Evolutionary conservation across 805 yeast genomes (phyloP), one percentile per base, ranked within the genome.

Genomic region (Wickerhamomyces silvicola): DNA sequence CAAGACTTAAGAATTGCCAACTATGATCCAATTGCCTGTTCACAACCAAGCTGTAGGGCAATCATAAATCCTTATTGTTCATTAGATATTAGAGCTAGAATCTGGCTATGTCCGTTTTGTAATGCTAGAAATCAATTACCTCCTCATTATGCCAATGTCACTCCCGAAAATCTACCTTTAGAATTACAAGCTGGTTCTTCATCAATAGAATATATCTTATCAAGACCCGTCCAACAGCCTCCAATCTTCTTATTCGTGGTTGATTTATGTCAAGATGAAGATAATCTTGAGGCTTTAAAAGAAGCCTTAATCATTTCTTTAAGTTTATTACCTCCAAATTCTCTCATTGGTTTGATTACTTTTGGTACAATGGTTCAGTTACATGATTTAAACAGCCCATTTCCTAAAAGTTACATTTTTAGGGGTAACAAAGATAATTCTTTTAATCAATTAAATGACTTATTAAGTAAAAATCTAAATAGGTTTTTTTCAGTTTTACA

Each of bases 61-160:
- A 77, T 86, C 22, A 62, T 92, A 57, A 90, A 88, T 61, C 95
- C 96, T 9, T 88, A 76, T 63, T 81, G 90, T 54, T 76, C 75
- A 33, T 69, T 87, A 35, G 95, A 86, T 50, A 67, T 81, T 37
- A 72, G 81, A 31, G 75, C 86, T 10, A 77, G 76, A 46, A 54
- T 75, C 9, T 88, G 97, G 97, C 66, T 75, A 31, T 90, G 97
- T 65, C 83, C 94, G 4, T 70, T 84, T 46, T 88, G 97, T 70
- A 61, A 68, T 33, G 61, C 75, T 31, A 72, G 95, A 57, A 85
- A 82, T 58, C 83, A 79, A 42, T 67, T 88, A 37, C 95, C 96
- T 6, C 68, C 78, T 16, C 90, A 83, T 49, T 87, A 86, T 60
- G 77, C 79, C 33, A 83, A 78, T 30, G 72, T 85, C 52, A 69